Conservation (phyloP, 192 early-diverging fungal species). For the Gamsiella multidivaricata region DNA sequence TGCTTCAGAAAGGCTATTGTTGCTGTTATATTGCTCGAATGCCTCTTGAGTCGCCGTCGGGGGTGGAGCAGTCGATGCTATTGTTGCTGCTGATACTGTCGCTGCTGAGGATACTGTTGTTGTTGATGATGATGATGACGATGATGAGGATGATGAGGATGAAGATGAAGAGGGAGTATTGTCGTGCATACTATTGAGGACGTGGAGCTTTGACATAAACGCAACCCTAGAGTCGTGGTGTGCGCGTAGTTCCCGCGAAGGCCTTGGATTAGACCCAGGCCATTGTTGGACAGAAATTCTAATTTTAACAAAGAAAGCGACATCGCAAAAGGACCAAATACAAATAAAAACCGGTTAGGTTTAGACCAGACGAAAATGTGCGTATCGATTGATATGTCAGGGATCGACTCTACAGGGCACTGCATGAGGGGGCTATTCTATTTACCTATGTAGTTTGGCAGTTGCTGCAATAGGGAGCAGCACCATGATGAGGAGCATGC, state of each 20-base stretch:
- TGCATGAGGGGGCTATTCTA: background rate
- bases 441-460: conserved; percentile 31
- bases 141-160: background rate
- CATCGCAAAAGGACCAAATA: background rate
- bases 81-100: background rate
- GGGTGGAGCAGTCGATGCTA: background rate
- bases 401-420: background rate
- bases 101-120: background rate
- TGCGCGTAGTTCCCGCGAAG: conserved; percentile 29
- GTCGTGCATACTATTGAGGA: conserved; percentile 9
- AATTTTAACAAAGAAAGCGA: conserved; percentile 32
- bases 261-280: conserved; percentile 24
- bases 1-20: background rate
- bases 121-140: background rate
- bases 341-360: too few species aligned
- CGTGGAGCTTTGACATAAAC: conserved; percentile 39
- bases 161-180: background rate
- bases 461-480: conserved; percentile 13
- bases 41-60: background rate
- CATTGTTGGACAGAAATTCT: conserved; percentile 42
- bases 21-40: background rate
- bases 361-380: background rate
- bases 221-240: conserved; percentile 22
- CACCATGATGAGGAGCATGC: conserved; percentile 18
- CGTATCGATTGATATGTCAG: background rate